Percentiles rank a stretch among this genome's conserved stretches.
phyloP scores from a whole-genome alignment of 2,329 filamentous ascomycete species.

The Colletotrichum abscissum region DNA sequence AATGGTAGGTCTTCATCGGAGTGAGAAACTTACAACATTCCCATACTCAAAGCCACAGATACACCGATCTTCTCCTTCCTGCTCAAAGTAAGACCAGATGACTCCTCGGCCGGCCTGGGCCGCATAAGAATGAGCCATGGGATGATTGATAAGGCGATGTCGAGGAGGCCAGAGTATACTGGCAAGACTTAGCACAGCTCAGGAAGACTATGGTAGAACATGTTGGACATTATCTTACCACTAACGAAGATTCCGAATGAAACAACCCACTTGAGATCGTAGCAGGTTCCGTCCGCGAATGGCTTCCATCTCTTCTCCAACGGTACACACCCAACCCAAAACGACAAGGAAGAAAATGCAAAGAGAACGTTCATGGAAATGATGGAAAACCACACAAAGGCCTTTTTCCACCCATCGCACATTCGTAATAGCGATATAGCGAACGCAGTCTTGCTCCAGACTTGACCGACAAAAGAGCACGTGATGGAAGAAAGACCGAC shows the following conservation, averaged over 20 bases:
- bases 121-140: slow-evolving; percentile 52
- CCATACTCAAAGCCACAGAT: slow-evolving; percentile 48
- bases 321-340: slow-evolving; percentile 40
- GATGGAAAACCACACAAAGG: slow-evolving; percentile 46
- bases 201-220: no score
- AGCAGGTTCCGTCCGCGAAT: slow-evolving; percentile 27
- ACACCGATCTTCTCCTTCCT: slow-evolving; percentile 50
- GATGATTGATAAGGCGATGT: slow-evolving; percentile 50
- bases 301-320: slow-evolving; percentile 36
- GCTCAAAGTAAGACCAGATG: slow-evolving; percentile 27
- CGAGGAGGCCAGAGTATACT: slow-evolving; percentile 45
- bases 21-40: slow-evolving; percentile 28
- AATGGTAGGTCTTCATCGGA: no score
- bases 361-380: slow-evolving; percentile 43
- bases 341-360: slow-evolving; percentile 35
- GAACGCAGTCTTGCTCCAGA: slow-evolving; percentile 53
- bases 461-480: slow-evolving; percentile 45
- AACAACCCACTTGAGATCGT: slow-evolving; percentile 29
- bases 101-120: slow-evolving; percentile 17
- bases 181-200: not conserved
- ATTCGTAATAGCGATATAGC: slow-evolving; percentile 48
- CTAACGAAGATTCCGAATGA: slow-evolving; percentile 35
- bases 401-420: slow-evolving; percentile 40
- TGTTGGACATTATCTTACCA: not conserved
- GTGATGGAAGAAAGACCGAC: slow-evolving; percentile 39